Evolutionary conservation across 257 asterid species (phyloP).

Genomic region (Agastache rugosa): DNA sequence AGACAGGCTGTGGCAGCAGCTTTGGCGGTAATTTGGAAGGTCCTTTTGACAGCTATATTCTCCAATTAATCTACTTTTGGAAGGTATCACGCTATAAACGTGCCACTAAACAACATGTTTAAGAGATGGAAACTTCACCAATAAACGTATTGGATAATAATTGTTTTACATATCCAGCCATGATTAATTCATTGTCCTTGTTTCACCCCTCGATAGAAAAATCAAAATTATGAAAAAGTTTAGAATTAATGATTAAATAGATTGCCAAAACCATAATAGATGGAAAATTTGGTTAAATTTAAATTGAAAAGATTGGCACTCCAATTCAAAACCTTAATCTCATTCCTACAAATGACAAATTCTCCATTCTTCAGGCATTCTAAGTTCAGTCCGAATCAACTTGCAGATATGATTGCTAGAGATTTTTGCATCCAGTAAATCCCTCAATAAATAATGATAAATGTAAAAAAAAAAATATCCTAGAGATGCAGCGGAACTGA

Average conservation of each 20-base stretch:
- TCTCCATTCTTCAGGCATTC: slow-evolving; percentile 15
- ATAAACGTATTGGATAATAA: slow-evolving; percentile 3
- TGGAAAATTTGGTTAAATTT: neutral
- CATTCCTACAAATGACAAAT: neutral
- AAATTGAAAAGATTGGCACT: neutral
- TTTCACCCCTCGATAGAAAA: slow-evolving; percentile 2
- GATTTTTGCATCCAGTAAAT: neutral
- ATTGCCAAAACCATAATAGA: slow-evolving; percentile 3
- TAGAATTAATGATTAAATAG: neutral
- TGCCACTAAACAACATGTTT: slow-evolving; percentile 27
- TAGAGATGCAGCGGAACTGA: neutral
- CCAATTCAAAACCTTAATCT: slow-evolving; percentile 17
- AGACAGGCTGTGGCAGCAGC: neutral
- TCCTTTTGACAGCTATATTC: neutral
- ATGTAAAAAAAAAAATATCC: neutral
- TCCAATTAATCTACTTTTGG: slow-evolving; percentile 30
- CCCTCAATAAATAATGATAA: slow-evolving; percentile 2
- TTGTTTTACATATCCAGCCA: slow-evolving; percentile 29
- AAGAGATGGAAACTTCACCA: slow-evolving; percentile 31
- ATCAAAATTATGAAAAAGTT: slow-evolving; percentile 6
- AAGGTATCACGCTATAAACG: neutral
- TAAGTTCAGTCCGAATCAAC: neutral
- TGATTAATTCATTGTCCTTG: slow-evolving; percentile 8
- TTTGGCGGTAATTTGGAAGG: neutral
- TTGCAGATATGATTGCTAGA: neutral